phyloP scores from a whole-genome alignment of 2,329 filamentous ascomycete genomes.

The Aspergillus awamori region DNA sequence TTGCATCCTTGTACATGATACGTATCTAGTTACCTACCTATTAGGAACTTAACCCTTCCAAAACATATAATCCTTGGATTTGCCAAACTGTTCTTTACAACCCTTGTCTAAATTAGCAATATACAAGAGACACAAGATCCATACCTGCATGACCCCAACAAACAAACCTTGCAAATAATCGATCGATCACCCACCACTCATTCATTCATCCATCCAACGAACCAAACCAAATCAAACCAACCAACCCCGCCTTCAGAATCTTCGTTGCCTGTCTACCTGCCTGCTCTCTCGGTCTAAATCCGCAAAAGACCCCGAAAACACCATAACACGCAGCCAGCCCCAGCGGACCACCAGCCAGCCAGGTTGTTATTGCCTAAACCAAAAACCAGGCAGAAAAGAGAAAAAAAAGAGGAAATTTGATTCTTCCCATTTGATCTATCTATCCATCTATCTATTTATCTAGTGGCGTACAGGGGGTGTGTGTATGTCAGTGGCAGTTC shows the following conservation, averaged over 20 bases:
- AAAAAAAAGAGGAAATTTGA: neutral
- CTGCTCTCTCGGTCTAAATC: neutral
- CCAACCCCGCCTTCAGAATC: neutral
- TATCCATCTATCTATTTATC: neutral
- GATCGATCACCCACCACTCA: neutral
- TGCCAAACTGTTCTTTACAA: neutral
- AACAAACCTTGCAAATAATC: neutral
- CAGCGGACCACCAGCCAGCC: neutral
- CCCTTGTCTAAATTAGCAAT: neutral
- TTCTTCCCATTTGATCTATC: neutral
- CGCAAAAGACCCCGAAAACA: neutral
- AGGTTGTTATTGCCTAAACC: neutral
- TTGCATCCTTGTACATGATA: neutral
- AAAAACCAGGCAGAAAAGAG: neutral
- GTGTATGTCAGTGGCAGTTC: too few relatives aligned
- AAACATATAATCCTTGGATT: neutral
- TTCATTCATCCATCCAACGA: too few relatives aligned
- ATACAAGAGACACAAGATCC: neutral
- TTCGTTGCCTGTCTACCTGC: neutral
- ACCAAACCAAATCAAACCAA: neutral
- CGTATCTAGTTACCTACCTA: neutral
- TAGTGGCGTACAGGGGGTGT: conserved; percentile 1
- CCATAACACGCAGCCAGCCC: neutral
- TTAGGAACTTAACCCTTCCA: neutral
- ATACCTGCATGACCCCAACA: neutral